A percentile compares a stretch with the other conserved stretches of the same genome.
Evolutionary conservation across 2,329 filamentous ascomycete genomes (phyloP).

Genomic region (Fulvia fulva): DNA sequence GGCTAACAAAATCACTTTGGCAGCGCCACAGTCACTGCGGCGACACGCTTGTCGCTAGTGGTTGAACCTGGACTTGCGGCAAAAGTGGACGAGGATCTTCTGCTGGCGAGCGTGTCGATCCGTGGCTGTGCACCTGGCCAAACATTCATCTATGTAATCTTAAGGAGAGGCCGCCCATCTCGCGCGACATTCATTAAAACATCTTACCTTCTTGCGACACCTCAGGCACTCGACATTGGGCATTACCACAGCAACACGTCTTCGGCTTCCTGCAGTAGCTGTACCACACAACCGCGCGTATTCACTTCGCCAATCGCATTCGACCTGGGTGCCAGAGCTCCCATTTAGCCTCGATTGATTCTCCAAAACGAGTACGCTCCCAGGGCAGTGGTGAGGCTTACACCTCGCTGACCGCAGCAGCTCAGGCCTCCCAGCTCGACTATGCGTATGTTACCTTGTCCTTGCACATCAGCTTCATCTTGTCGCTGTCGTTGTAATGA

Average conservation of each 20-base stretch:
- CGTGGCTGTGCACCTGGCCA: neutral
- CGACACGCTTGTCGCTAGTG: neutral
- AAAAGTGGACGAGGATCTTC: neutral
- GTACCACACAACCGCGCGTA: neutral
- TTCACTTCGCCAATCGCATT: neutral
- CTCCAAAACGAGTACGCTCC: neutral
- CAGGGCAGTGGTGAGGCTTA: neutral
- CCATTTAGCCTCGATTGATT: neutral
- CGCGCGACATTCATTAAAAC: neutral
- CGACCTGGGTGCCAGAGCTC: neutral
- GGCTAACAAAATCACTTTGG: neutral
- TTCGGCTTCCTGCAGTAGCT: neutral
- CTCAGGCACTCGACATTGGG: neutral
- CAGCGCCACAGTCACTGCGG: neutral
- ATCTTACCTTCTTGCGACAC: neutral
- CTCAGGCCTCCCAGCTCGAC: neutral
- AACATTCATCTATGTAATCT: neutral
- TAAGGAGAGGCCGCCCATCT: neutral
- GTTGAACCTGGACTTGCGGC: neutral
- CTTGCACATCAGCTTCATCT: neutral
- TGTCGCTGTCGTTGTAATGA: neutral
- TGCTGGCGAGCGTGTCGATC: neutral
- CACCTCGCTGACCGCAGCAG: neutral
- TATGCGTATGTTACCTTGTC: conserved; percentile 9
- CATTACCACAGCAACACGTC: neutral